Conservation (phyloP, 495 filamentous ascomycete genomes). For the Achaetomiella virescens region DNA sequence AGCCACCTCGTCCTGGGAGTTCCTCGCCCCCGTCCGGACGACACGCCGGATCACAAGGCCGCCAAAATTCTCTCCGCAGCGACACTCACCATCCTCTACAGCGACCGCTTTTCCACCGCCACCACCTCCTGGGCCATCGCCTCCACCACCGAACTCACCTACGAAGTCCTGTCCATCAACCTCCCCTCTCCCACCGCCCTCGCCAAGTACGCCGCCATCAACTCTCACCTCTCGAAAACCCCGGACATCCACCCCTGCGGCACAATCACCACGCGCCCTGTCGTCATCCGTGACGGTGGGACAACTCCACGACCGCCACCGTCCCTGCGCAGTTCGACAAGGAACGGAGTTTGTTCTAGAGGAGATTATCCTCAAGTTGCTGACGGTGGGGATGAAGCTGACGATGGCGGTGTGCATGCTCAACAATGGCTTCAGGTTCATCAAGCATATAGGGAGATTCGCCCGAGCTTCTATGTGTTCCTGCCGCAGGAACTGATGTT, state of each 20-base stretch:
- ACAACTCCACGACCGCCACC: constrained; percentile 19
- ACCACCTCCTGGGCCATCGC: background rate
- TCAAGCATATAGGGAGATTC: constrained; percentile 56
- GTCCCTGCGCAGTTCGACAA: constrained; percentile 9
- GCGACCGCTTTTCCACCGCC: constrained; percentile 8
- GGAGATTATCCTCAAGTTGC: constrained; percentile 50
- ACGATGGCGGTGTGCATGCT: constrained; percentile 55
- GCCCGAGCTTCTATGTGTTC: constrained; percentile 52
- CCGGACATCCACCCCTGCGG: constrained; percentile 34
- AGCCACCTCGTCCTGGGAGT: constrained; percentile 1
- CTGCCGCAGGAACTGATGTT: constrained; percentile 69
- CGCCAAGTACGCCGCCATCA: constrained; percentile 17
- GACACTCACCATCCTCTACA: constrained; percentile 15
- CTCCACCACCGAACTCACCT: constrained; percentile 24
- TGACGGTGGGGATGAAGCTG: constrained; percentile 74
- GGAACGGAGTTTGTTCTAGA: constrained; percentile 23
- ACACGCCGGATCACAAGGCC: background rate
- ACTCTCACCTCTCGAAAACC: constrained; percentile 20
- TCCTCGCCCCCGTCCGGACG: background rate
- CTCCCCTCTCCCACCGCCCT: constrained; percentile 16
- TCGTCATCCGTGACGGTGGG: constrained; percentile 32
- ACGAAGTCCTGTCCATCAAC: constrained; percentile 30
- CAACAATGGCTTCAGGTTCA: constrained; percentile 52
- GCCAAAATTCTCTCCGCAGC: constrained; percentile 4
- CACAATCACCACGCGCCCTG: constrained; percentile 30